phyloP scores from a whole-genome alignment of 306 rosid genomes.

The Corylus americana region DNA sequence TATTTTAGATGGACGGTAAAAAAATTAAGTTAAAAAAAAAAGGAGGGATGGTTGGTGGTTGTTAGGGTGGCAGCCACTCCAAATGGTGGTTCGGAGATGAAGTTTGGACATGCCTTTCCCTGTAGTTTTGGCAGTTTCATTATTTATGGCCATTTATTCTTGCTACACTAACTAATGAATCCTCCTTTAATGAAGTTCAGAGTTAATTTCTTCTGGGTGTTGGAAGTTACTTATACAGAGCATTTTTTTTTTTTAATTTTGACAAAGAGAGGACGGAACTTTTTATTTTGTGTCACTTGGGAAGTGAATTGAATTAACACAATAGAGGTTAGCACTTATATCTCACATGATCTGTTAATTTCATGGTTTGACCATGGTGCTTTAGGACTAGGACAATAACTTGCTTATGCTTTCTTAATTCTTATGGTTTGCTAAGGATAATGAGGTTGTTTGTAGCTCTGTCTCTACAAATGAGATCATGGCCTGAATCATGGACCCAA shows the following conservation, averaged over 20 bases:
- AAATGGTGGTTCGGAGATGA: too few relatives aligned
- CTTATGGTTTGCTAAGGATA: neutral
- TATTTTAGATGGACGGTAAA: too few relatives aligned
- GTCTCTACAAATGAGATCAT: neutral
- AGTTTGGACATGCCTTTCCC: slow-evolving; percentile 40
- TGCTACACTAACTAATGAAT: slow-evolving; percentile 17
- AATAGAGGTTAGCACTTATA: neutral
- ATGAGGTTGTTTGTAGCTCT: neutral
- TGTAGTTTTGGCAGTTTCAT: slow-evolving; percentile 31
- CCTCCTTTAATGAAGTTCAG: slow-evolving; percentile 4
- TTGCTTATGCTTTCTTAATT: neutral
- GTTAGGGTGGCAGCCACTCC: too few relatives aligned
- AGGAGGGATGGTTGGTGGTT: too few relatives aligned
- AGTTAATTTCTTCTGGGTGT: neutral
- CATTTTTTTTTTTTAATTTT: too few relatives aligned
- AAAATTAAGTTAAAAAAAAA: too few relatives aligned
- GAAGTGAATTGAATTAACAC: neutral
- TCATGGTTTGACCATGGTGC: neutral
- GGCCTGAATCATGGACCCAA: neutral
- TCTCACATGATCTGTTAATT: neutral
- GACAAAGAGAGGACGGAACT: neutral
- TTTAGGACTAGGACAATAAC: neutral
- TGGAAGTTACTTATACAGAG: slow-evolving; percentile 7
- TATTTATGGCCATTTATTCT: slow-evolving; percentile 35
- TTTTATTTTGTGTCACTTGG: neutral